Percentiles rank a stretch among this genome's conserved stretches.
Evolutionary conservation across 2,329 filamentous ascomycete genomes (phyloP).

Genomic region (Microascus cirrosus): DNA sequence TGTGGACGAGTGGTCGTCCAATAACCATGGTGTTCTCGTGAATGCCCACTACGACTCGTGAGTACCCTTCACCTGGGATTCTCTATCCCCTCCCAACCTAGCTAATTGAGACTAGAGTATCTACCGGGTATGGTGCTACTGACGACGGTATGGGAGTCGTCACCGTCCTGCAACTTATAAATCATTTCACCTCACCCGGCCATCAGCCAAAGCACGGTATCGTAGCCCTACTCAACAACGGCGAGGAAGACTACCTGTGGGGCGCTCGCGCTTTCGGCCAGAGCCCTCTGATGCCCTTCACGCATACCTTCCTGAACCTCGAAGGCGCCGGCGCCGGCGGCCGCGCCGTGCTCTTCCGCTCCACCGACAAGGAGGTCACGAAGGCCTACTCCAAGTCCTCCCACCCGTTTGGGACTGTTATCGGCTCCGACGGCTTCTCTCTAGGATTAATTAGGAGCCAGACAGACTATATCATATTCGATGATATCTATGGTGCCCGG

Average conservation of each 20-base stretch:
- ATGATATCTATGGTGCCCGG: slow-evolving; percentile 65
- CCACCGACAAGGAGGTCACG: slow-evolving; percentile 78
- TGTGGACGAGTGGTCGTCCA: slow-evolving; percentile 25
- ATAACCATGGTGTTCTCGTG: slow-evolving; percentile 65
- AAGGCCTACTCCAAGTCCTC: slow-evolving; percentile 60
- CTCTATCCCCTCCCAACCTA: not conserved
- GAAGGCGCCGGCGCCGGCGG: slow-evolving; percentile 92
- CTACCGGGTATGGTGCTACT: slow-evolving; percentile 84
- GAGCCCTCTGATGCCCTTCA: slow-evolving; percentile 68
- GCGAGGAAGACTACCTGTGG: slow-evolving; percentile 85
- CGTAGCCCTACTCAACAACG: slow-evolving; percentile 84
- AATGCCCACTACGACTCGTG: slow-evolving; percentile 86
- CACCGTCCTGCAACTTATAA: slow-evolving; percentile 74
- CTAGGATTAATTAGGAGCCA: slow-evolving; percentile 68
- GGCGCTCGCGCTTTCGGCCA: slow-evolving; percentile 78
- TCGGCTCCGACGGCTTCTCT: slow-evolving; percentile 77
- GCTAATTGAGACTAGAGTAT: slow-evolving; percentile 45
- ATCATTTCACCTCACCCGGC: slow-evolving; percentile 65
- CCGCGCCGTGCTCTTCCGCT: slow-evolving; percentile 75
- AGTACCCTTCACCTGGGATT: slow-evolving; percentile 11
- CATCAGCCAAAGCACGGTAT: slow-evolving; percentile 71
- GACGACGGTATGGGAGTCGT: slow-evolving; percentile 88
- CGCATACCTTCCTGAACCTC: slow-evolving; percentile 85
- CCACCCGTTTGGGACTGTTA: slow-evolving; percentile 73
- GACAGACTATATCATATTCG: slow-evolving; percentile 83